phyloP scores from a whole-genome alignment of 129 eudicot genomes.

The Flaveria ramosissima region DNA sequence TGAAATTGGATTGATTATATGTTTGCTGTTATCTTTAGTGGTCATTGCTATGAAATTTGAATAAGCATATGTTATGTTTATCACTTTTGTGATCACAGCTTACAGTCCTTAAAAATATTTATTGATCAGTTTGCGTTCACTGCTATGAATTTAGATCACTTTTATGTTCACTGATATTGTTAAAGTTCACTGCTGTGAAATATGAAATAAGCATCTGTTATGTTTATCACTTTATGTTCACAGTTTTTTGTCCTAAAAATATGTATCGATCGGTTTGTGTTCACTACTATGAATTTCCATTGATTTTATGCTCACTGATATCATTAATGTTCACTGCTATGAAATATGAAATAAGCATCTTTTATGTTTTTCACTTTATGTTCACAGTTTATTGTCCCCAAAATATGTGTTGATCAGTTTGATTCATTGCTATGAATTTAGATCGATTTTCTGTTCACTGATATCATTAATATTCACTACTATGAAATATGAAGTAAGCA shows the following conservation, averaged over 20 bases:
- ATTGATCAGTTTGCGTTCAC: neutral
- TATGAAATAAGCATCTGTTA: neutral
- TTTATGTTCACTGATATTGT: neutral
- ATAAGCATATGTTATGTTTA: neutral
- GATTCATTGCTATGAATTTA: no score
- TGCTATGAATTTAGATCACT: neutral
- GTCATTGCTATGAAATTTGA: neutral
- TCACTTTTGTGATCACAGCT: neutral
- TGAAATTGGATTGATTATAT: neutral
- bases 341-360: neutral
- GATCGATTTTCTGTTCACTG: neutral
- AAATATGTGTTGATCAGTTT: neutral
- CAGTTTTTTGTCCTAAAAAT: neutral
- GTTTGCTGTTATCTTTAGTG: neutral
- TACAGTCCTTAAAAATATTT: no score
- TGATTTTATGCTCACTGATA: neutral
- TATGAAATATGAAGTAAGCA: no score
- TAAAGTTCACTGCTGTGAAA: neutral
- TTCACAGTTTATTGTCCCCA: no score
- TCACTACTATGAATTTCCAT: neutral
- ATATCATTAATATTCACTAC: neutral
- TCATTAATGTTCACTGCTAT: neutral
- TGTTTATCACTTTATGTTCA: neutral
- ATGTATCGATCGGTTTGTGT: neutral
- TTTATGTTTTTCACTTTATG: neutral